Percentiles rank a stretch among this genome's conserved stretches.
Evolutionary conservation across 2,329 filamentous ascomycete species (phyloP).

Genomic region (Colletotrichum sp.): DNA sequence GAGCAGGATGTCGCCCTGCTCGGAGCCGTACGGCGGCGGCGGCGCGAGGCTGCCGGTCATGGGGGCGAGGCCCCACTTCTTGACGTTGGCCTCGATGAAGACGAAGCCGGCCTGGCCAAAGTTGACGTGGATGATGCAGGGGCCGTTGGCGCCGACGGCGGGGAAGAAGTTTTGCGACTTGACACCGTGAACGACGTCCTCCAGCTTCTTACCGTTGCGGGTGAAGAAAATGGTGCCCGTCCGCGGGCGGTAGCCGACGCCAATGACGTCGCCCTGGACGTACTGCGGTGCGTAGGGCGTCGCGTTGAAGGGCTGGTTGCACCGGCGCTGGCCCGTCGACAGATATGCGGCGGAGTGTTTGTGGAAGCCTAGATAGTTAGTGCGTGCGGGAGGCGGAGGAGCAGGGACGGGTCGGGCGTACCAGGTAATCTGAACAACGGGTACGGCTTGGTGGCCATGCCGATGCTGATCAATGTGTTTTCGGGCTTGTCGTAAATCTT

Average conservation of each 20-base stretch:
- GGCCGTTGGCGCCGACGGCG: constrained; percentile 93
- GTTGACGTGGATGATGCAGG: constrained; percentile 92
- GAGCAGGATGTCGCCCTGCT: constrained; percentile 94
- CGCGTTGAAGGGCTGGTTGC: constrained; percentile 88
- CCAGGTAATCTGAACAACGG: constrained; percentile 92
- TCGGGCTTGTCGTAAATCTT: constrained; percentile 99
- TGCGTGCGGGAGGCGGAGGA: background rate
- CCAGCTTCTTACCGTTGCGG: constrained; percentile 94
- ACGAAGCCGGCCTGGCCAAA: constrained; percentile 98
- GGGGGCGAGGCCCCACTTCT: constrained; percentile 98
- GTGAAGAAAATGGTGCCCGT: constrained; percentile 98
- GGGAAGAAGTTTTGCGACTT: constrained; percentile 98
- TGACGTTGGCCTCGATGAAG: constrained; percentile 98
- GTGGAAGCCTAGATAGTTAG: constrained; percentile 72
- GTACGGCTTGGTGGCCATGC: constrained; percentile 96
- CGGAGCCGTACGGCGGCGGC: constrained; percentile 94
- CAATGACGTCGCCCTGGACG: constrained; percentile 94
- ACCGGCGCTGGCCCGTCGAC: constrained; percentile 84
- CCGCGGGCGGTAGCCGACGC: constrained; percentile 91
- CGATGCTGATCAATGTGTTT: constrained; percentile 83
- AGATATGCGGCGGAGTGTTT: constrained; percentile 92
- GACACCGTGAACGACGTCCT: constrained; percentile 90
- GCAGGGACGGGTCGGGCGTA: constrained; percentile 49
- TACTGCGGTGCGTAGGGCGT: constrained; percentile 83
- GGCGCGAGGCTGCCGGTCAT: constrained; percentile 95